These are phyloP conservation scores for Auriscalpium microsporum DNA, from an alignment of 768 basidiomycete species.

Conservation along the genomic window DNA sequence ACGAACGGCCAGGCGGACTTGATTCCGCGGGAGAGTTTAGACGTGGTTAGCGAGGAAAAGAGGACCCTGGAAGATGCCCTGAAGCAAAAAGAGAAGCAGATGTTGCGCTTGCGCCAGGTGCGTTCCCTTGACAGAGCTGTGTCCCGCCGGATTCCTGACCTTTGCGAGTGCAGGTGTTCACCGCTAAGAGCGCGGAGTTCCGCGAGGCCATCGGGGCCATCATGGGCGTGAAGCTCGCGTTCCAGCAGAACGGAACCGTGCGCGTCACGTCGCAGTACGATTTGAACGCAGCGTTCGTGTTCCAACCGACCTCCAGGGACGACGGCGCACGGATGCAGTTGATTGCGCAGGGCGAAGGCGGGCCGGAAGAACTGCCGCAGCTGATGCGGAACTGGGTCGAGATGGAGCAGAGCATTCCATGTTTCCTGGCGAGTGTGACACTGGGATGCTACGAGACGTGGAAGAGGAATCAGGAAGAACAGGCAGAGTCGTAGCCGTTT, in stretches of 20 bases:
- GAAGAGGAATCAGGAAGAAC: slow-evolving; percentile 29
- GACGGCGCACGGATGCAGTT: slow-evolving; percentile 55
- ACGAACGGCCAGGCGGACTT: slow-evolving; percentile 26
- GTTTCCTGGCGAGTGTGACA: slow-evolving; percentile 83
- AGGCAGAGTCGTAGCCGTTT: too few species aligned
- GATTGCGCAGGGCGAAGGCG: slow-evolving; percentile 64
- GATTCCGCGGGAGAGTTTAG: slow-evolving; percentile 77
- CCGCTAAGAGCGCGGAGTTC: slow-evolving; percentile 82
- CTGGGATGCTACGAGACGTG: slow-evolving; percentile 80
- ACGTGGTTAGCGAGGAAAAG: slow-evolving; percentile 62
- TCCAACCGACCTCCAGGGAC: slow-evolving; percentile 48
- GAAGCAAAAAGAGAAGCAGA: slow-evolving; percentile 73
- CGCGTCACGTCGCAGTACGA: slow-evolving; percentile 89
- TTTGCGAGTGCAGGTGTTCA: slow-evolving; percentile 51
- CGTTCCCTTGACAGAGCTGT: not conserved
- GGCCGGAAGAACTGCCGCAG: slow-evolving; percentile 65
- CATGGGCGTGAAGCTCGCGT: slow-evolving; percentile 84
- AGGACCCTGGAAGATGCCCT: slow-evolving; percentile 53
- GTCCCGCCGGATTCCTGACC: not conserved
- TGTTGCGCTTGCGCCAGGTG: slow-evolving; percentile 72
- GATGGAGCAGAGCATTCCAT: slow-evolving; percentile 77
- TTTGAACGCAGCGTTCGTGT: slow-evolving; percentile 77
- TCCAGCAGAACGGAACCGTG: slow-evolving; percentile 86
- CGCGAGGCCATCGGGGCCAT: slow-evolving; percentile 84
- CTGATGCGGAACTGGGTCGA: slow-evolving; percentile 83